Percentiles rank a stretch among this genome's conserved stretches.
Evolutionary conservation across 1,139 yeast species (phyloP).

Genomic region (Kodamaea sp.): DNA sequence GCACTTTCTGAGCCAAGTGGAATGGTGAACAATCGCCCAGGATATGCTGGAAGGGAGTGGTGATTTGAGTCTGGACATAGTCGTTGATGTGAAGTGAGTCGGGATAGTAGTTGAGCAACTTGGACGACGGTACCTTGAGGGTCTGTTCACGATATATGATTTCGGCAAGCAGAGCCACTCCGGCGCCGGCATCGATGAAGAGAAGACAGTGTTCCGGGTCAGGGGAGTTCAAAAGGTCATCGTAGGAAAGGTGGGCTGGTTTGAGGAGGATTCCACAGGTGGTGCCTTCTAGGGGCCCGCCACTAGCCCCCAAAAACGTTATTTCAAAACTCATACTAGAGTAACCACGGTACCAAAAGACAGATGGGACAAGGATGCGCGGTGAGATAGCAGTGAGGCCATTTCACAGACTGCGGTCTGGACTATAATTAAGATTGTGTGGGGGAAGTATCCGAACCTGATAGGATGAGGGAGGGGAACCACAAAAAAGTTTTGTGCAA

Average conservation of each 20-base stretch:
- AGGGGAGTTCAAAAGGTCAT: slow-evolving; percentile 25
- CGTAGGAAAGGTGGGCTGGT: slow-evolving; percentile 46
- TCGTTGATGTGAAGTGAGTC: slow-evolving; percentile 22
- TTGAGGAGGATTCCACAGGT: slow-evolving; percentile 70
- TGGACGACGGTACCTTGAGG: slow-evolving; percentile 9
- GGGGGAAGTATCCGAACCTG: no score
- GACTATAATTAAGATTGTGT: no score
- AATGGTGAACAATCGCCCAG: slow-evolving; percentile 18
- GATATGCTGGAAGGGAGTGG: slow-evolving; percentile 33
- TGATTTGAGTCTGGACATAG: slow-evolving; percentile 22
- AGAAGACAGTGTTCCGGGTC: slow-evolving; percentile 36
- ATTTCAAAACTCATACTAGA: slow-evolving; percentile 43
- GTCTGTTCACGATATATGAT: slow-evolving; percentile 38
- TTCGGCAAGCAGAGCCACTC: slow-evolving; percentile 58
- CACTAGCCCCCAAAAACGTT: slow-evolving; percentile 70
- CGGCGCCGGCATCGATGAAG: slow-evolving; percentile 81
- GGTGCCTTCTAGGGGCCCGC: slow-evolving; percentile 73
- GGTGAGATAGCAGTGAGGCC: no score
- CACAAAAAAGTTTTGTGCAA: no score
- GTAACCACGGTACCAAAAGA: no score
- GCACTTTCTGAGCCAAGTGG: slow-evolving; percentile 28
- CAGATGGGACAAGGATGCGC: no score
- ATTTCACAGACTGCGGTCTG: no score
- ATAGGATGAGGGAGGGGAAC: no score
- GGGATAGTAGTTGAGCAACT: slow-evolving; percentile 25